A percentile compares a stretch with the other conserved stretches of the same genome.
Evolutionary conservation across 2,329 filamentous ascomycete genomes (phyloP).

Genomic region (Penicillium digitatum): DNA sequence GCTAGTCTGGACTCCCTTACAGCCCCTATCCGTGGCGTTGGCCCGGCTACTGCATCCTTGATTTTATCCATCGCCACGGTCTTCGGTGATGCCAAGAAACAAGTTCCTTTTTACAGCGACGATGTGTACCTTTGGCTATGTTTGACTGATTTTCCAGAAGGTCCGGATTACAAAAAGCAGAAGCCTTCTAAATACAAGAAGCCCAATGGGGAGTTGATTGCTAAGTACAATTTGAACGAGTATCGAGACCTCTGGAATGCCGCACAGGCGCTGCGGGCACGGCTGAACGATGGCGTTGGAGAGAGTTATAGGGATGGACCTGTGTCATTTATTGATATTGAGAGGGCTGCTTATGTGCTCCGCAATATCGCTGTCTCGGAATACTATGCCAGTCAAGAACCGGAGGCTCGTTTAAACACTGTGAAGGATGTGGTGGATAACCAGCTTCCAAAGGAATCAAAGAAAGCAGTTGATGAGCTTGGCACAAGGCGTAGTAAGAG

Average conservation of each 20-base stretch:
- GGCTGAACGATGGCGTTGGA: conserved; percentile 21
- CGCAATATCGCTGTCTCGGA: conserved; percentile 32
- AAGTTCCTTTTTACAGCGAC: conserved; percentile 44
- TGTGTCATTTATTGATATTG: conserved; percentile 33
- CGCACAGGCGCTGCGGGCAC: conserved; percentile 18
- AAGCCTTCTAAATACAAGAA: conserved; percentile 14
- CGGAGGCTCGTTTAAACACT: neutral
- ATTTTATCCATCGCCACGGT: conserved; percentile 36
- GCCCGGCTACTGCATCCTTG: conserved; percentile 43
- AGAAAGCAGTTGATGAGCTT: neutral
- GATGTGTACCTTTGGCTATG: conserved; percentile 42
- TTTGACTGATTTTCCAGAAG: conserved; percentile 21
- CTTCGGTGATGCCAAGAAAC: neutral
- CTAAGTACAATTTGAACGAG: conserved; percentile 43
- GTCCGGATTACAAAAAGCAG: neutral
- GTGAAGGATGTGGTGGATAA: neutral
- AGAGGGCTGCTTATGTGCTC: conserved; percentile 40
- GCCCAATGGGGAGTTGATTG: conserved; percentile 29
- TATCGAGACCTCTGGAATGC: conserved; percentile 35
- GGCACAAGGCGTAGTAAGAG: neutral
- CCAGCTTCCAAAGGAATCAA: neutral
- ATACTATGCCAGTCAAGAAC: conserved; percentile 1
- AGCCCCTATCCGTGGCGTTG: conserved; percentile 40
- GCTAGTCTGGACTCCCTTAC: conserved; percentile 32
- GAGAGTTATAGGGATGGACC: neutral